phyloP scores from a whole-genome alignment of 2,329 filamentous ascomycete species.

The Colletotrichum limetticola region DNA sequence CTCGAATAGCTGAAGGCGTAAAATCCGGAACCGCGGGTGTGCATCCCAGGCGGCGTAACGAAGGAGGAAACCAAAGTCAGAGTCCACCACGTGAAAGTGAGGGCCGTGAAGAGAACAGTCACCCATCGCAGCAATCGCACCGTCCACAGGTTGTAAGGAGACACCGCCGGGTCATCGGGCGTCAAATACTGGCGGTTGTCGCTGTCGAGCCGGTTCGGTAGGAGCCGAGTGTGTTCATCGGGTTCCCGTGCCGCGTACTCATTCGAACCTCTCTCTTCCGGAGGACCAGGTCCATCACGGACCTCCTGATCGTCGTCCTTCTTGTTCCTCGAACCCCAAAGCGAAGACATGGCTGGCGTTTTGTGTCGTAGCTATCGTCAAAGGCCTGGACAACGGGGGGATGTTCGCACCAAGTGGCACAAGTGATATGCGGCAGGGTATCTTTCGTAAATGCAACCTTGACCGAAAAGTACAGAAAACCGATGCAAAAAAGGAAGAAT shows the following conservation, averaged over 20 bases:
- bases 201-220: slow-evolving; percentile 74
- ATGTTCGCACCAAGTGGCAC: not conserved
- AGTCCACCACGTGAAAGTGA: slow-evolving; percentile 93
- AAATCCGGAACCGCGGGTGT: slow-evolving; percentile 91
- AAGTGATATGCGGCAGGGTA: not conserved
- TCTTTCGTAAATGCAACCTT: not conserved
- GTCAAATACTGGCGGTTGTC: slow-evolving; percentile 42
- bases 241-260: slow-evolving; percentile 39
- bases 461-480: not conserved
- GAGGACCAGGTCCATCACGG: slow-evolving; percentile 42
- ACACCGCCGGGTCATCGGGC: slow-evolving; percentile 66
- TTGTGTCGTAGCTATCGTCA: not conserved
- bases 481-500: not conserved
- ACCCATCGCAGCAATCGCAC: slow-evolving; percentile 84
- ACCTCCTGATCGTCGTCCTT: slow-evolving; percentile 38
- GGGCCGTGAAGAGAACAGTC: slow-evolving; percentile 78
- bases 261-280: slow-evolving; percentile 18
- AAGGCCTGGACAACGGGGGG: not conserved
- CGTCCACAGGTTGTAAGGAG: slow-evolving; percentile 94
- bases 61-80: slow-evolving; percentile 90
- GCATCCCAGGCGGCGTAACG: slow-evolving; percentile 87
- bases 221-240: slow-evolving; percentile 71
- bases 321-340: slow-evolving; percentile 31
- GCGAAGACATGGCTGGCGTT: slow-evolving; percentile 17
- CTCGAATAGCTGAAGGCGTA: slow-evolving; percentile 87